Evolutionary conservation across 345 rosid species (phyloP).

Genomic region (Orychophragmus violaceus): DNA sequence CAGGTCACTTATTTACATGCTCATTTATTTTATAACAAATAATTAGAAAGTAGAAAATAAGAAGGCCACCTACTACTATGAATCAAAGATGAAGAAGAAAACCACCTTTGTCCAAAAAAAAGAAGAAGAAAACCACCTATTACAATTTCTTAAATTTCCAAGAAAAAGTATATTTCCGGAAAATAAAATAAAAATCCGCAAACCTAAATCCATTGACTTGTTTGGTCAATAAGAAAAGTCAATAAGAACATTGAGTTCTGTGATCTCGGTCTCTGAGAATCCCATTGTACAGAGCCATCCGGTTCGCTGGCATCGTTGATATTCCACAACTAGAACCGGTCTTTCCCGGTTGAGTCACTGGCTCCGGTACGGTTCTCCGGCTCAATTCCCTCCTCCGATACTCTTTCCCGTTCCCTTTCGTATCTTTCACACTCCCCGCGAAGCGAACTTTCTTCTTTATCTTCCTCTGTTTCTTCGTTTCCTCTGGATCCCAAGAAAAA

Average conservation of each 20-base stretch:
- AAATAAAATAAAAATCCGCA: background rate
- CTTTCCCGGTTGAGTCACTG: constrained; percentile 14
- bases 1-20: background rate
- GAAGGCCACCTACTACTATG: constrained; percentile 6
- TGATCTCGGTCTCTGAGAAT: constrained; percentile 56
- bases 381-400: constrained; percentile 14
- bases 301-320: constrained; percentile 44
- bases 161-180: background rate
- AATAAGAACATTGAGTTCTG: constrained; percentile 40
- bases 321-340: constrained; percentile 34
- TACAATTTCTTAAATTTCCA: background rate
- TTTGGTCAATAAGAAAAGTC: constrained; percentile 18
- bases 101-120: too few species aligned
- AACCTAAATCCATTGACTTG: background rate
- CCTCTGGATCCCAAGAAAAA: constrained; percentile 21
- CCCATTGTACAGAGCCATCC: constrained; percentile 63
- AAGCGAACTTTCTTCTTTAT: constrained; percentile 54
- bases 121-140: background rate
- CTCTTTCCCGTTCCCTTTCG: constrained; percentile 30
- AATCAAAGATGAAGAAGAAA: background rate
- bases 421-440: constrained; percentile 69
- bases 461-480: constrained; percentile 30
- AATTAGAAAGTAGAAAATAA: background rate
- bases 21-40: background rate
- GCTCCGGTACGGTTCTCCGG: background rate